phyloP scores from a whole-genome alignment of 2,329 filamentous ascomycete species.

The Graphium sp. region DNA sequence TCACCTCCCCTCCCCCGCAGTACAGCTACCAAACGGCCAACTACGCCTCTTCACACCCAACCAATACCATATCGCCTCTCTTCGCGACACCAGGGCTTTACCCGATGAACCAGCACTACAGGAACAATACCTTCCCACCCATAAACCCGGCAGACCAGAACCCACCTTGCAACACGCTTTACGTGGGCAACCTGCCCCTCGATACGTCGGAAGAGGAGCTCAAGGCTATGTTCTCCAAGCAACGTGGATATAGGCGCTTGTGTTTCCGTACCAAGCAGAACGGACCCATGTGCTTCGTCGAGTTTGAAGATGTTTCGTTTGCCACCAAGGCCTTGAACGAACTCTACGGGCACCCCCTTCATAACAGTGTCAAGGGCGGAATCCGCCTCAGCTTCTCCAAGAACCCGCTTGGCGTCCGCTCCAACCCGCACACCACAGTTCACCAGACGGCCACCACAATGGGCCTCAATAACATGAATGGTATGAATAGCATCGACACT shows the following conservation, averaged over 20 bases:
- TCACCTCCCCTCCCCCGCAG: conserved; percentile 34
- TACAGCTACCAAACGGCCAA: conserved; percentile 16
- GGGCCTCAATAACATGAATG: conserved; percentile 18
- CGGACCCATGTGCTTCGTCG: conserved; percentile 96
- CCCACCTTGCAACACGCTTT: conserved; percentile 92
- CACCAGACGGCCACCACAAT: conserved; percentile 9
- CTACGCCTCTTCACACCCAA: conserved; percentile 13
- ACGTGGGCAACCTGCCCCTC: conserved; percentile 89
- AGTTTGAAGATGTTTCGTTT: conserved; percentile 86
- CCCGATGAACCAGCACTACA: conserved; percentile 32
- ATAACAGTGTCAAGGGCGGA: conserved; percentile 86
- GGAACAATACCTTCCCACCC: conserved; percentile 59
- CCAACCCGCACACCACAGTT: conserved; percentile 45
- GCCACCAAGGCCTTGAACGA: conserved; percentile 85
- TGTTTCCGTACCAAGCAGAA: conserved; percentile 92
- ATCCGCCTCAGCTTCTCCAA: conserved; percentile 95
- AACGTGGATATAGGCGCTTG: conserved; percentile 86
- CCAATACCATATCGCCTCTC: conserved; percentile 38
- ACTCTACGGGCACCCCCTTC: conserved; percentile 70
- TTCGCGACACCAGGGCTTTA: conserved; percentile 14
- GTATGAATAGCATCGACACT: conserved; percentile 46
- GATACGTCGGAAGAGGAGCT: conserved; percentile 92
- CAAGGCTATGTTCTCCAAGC: conserved; percentile 82
- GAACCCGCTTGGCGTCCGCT: conserved; percentile 85
- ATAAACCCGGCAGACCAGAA: conserved; percentile 94